Conservation (phyloP, 106 monocot species). For the Ottelia alismoides region DNA sequence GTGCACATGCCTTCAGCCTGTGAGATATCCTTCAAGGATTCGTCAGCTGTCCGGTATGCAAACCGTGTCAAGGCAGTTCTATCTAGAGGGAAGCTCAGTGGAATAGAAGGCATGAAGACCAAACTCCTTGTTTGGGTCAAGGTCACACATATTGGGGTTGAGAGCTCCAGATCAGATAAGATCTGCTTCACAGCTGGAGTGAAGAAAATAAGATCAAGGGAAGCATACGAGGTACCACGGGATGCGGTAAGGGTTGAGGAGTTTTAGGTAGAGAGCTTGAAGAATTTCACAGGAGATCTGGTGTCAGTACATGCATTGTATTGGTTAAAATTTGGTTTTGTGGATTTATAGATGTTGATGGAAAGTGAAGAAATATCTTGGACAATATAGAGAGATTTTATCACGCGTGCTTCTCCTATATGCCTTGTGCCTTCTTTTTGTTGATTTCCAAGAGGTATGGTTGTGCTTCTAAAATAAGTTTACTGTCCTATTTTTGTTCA, state of each 20-base stretch:
- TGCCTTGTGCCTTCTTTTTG: too few relatives aligned
- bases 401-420: too few relatives aligned
- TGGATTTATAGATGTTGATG: too few relatives aligned
- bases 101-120: conserved; percentile 95
- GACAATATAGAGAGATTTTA: too few relatives aligned
- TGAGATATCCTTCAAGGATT: conserved; percentile 89
- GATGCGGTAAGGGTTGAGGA: conserved; percentile 66
- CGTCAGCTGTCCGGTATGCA: conserved; percentile 58
- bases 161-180: conserved; percentile 82
- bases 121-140: conserved; percentile 92
- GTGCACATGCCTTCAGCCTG: conserved; percentile 69
- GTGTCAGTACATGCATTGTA: too few relatives aligned
- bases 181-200: conserved; percentile 79
- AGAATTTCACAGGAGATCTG: too few relatives aligned
- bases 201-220: conserved; percentile 75
- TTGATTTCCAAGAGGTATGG: too few relatives aligned
- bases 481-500: too few relatives aligned
- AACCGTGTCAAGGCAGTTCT: conserved; percentile 67
- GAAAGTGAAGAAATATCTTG: too few relatives aligned
- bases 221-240: conserved; percentile 74
- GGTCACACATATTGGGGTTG: conserved; percentile 58
- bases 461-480: too few relatives aligned
- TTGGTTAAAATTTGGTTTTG: too few relatives aligned
- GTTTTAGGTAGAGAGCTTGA: too few relatives aligned
- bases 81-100: conserved; percentile 76